Conservation (phyloP, 2,329 filamentous ascomycete genomes). For the Talaromyces islandicus region DNA sequence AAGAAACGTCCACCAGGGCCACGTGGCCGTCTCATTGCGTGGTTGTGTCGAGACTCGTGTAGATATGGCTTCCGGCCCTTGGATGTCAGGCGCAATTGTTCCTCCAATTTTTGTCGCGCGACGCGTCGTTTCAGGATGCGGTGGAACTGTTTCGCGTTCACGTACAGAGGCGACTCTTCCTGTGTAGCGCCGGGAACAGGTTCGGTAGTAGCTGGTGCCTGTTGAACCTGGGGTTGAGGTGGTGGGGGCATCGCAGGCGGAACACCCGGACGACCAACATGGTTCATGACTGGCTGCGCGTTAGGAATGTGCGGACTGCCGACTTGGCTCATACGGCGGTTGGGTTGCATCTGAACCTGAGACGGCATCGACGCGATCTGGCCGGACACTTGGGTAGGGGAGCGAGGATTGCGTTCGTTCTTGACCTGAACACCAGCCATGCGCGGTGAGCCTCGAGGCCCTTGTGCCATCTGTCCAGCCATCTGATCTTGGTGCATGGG, state of each 20-base stretch:
- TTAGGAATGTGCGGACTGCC: slow-evolving; percentile 69
- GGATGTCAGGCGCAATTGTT: slow-evolving; percentile 81
- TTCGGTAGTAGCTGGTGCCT: slow-evolving; percentile 72
- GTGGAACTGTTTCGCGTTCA: slow-evolving; percentile 98
- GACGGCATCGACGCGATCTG: slow-evolving; percentile 47
- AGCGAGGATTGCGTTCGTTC: slow-evolving; percentile 69
- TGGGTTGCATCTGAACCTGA: slow-evolving; percentile 48
- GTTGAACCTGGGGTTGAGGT: slow-evolving; percentile 55
- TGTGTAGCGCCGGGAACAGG: slow-evolving; percentile 59
- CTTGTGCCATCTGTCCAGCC: slow-evolving; percentile 53
- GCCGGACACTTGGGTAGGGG: slow-evolving; percentile 64
- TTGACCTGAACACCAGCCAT: slow-evolving; percentile 65
- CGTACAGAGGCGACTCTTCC: slow-evolving; percentile 92
- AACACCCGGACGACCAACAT: slow-evolving; percentile 50
- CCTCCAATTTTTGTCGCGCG: slow-evolving; percentile 87
- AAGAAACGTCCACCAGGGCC: slow-evolving; percentile 93
- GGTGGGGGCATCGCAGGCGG: slow-evolving; percentile 46
- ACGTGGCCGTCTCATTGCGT: slow-evolving; percentile 91
- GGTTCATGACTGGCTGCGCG: slow-evolving; percentile 70
- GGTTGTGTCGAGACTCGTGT: slow-evolving; percentile 95
- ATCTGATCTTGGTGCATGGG: slow-evolving; percentile 67
- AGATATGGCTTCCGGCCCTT: slow-evolving; percentile 96
- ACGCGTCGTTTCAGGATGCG: slow-evolving; percentile 91
- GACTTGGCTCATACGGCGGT: slow-evolving; percentile 65
- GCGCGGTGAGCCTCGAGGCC: slow-evolving; percentile 64